phyloP scores from a whole-genome alignment of 768 basidiomycete species.

The Dioszegia crocea region DNA sequence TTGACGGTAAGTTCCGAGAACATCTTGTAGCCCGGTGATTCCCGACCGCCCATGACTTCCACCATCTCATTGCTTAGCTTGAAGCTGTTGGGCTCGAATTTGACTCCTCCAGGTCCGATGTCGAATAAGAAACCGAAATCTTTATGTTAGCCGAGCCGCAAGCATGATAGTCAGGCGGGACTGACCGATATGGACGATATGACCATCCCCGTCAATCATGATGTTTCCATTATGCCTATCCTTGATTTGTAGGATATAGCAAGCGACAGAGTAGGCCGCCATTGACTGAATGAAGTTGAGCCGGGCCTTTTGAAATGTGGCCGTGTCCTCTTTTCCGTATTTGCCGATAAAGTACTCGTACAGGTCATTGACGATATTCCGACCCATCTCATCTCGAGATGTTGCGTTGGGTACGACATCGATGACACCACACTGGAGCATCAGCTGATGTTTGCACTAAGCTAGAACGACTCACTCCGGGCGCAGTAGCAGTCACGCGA shows the following conservation, averaged over 20 bases:
- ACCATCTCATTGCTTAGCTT: constrained; percentile 99
- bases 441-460: not conserved
- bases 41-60: constrained; percentile 88
- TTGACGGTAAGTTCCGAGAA: constrained; percentile 93
- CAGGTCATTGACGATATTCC: constrained; percentile 94
- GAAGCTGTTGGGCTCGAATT: constrained; percentile 97
- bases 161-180: not conserved
- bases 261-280: constrained; percentile 98
- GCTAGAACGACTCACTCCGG: constrained; percentile 65
- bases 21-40: constrained; percentile 87
- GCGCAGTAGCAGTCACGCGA: constrained; percentile 91
- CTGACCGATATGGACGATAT: constrained; percentile 89
- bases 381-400: constrained; percentile 97
- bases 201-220: constrained; percentile 97
- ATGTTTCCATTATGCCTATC: constrained; percentile 99
- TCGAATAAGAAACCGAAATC: constrained; percentile 55
- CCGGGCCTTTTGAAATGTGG: constrained; percentile 85
- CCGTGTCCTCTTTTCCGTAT: constrained; percentile 83
- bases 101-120: constrained; percentile 94
- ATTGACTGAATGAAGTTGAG: constrained; percentile 97
- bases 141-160: constrained; percentile 5
- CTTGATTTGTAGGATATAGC: constrained; percentile 97
- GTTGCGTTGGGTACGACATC: constrained; percentile 98
- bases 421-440: constrained; percentile 83
- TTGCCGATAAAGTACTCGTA: constrained; percentile 88